Conservation (phyloP, 2,329 filamentous ascomycete species). For the Purpureocillium takamizusanense region DNA sequence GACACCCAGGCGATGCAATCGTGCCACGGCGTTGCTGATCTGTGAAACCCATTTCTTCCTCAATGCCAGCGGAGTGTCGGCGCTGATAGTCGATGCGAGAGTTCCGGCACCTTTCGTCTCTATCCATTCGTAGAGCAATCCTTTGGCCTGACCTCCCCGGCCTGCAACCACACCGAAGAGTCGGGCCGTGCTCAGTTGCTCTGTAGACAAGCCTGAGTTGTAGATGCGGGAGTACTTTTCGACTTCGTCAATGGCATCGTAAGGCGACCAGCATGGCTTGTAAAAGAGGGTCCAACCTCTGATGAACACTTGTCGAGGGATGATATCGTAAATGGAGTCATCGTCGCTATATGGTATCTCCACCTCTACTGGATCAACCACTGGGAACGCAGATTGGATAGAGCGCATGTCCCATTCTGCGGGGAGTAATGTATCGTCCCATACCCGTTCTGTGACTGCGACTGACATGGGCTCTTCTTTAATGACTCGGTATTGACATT, state of each 20-base stretch:
- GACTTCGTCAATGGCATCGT: constrained; percentile 5
- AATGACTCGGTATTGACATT: constrained; percentile 4
- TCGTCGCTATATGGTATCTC: constrained; percentile 3
- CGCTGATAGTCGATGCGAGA: too few species aligned
- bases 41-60: constrained; percentile 2
- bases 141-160: not conserved
- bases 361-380: constrained; percentile 2
- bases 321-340: constrained; percentile 2
- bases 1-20: not conserved
- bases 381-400: constrained; percentile 1
- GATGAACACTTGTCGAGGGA: constrained; percentile 7
- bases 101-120: too few species aligned
- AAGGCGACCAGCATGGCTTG: constrained; percentile 5
- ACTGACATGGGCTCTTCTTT: constrained; percentile 1
- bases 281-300: constrained; percentile 7
- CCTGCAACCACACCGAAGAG: constrained; percentile 3
- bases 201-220: not conserved
- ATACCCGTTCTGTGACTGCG: not conserved
- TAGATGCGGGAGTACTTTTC: constrained; percentile 2
- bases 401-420: constrained; percentile 3
- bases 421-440: not conserved
- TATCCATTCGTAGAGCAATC: constrained; percentile 3
- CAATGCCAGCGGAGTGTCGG: too few species aligned
- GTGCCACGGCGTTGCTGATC: not conserved
- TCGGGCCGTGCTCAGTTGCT: not conserved